Evolutionary conservation across 192 early-diverging fungal genomes (phyloP), one percentile per base, ranked within the genome.

Genomic region (Lunasporangiospora selenospora): DNA sequence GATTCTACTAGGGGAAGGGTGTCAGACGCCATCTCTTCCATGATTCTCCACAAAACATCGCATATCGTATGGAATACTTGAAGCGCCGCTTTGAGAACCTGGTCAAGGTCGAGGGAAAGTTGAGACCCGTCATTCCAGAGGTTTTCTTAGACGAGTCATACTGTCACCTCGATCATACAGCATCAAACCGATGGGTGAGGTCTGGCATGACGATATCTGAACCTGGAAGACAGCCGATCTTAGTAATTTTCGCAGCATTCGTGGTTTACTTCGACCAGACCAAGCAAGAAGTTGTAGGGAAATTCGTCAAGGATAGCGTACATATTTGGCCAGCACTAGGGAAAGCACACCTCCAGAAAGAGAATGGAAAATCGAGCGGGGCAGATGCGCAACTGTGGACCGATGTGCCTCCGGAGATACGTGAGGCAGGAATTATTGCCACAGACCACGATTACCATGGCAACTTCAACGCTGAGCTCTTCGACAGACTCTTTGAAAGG

Each of bases 201-300:
- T 9, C 24, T 21, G 60, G 60, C 1, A 33, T 10, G 29, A 33
- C 29, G 30, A 36, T 63, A 21, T 5, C 26, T 18, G 51, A 53
- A 18, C 43, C 51, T 2, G 61, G 52, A 15, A 29, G 24, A 1
- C 32, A 53, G 33, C 51, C 51, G 21, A 19, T 64, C 18, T 19
- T 64, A 16, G 43, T 54, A 16, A 64, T 64, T 5, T 40, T 64
- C 38, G 52, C 40, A 0, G 62, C 42, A 3, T 54, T 64, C 31
- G 62, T 54, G 18, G 62, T 54, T 1, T 64, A 13, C 24, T 44
- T 21, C 39, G 43, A 54, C n/a, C 15, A 39, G 12, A 5, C 31
- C 2, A 30, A 29, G 30, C 3, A 38, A 2, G 58, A 61, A 11
- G 15, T 61, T 0, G 18, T 10, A 4, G 1, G 15, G 1, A 6